Conservation (phyloP, 345 rosid species). For the Stellera chamaejasme region DNA sequence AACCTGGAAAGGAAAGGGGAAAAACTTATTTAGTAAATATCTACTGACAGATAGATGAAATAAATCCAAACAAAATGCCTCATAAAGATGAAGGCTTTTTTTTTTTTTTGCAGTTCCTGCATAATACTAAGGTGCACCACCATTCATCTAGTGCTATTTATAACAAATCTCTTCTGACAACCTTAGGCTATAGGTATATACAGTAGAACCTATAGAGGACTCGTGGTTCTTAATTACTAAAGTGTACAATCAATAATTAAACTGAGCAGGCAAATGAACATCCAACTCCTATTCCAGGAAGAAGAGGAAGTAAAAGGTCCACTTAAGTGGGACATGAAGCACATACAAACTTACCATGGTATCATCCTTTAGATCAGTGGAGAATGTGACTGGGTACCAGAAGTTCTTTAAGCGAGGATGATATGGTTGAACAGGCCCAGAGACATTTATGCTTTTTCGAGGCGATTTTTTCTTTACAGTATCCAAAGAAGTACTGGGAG, state of each 20-base stretch:
- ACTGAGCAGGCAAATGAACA: too few relatives aligned
- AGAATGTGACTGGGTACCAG: conserved; percentile 93
- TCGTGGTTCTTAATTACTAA: too few relatives aligned
- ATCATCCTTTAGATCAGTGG: conserved; percentile 74
- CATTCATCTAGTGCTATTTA: too few relatives aligned
- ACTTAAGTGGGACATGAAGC: too few relatives aligned
- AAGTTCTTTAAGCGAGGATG: conserved; percentile 66
- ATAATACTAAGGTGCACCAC: too few relatives aligned
- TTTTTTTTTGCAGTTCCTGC: too few relatives aligned
- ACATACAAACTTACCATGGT: conserved; percentile 54
- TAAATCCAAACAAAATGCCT: neutral
- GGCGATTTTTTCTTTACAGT: conserved; percentile 35
- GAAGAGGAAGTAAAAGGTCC: too few relatives aligned
- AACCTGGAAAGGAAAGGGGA: conserved; percentile 34
- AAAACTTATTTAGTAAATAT: conserved; percentile 2
- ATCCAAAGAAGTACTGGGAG: conserved; percentile 34
- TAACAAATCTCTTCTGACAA: too few relatives aligned
- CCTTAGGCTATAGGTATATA: too few relatives aligned
- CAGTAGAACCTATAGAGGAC: too few relatives aligned
- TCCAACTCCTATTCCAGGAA: too few relatives aligned
- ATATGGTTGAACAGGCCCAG: conserved; percentile 89
- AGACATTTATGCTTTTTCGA: conserved; percentile 65
- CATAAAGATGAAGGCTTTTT: neutral
- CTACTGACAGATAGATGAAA: neutral
- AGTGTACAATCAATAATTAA: too few relatives aligned